Conservation (phyloP, 805 yeast species). For the Metschnikowia dekortorum region DNA sequence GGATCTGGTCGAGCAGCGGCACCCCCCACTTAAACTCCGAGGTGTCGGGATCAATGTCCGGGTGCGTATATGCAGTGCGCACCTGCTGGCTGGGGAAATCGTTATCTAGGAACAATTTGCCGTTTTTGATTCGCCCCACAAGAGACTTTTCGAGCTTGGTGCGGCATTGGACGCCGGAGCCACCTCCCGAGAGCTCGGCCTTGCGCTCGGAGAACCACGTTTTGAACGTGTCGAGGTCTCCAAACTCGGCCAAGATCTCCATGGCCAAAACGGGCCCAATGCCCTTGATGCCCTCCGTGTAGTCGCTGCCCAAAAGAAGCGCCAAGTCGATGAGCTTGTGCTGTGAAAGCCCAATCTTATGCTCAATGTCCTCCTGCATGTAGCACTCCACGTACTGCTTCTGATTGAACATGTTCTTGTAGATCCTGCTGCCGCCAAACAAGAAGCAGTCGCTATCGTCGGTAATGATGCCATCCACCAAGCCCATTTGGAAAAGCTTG, state of each 20-base stretch:
- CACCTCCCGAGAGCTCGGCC: conserved; percentile 22
- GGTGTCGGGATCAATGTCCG: conserved; percentile 80
- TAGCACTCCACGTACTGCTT: conserved; percentile 89
- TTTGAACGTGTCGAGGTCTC: conserved; percentile 38
- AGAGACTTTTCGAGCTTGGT: conserved; percentile 52
- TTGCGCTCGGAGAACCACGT: conserved; percentile 56
- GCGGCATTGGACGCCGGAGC: conserved; percentile 25
- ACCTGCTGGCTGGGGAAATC: conserved; percentile 70
- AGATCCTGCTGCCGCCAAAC: conserved; percentile 82
- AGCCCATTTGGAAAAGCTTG: conserved; percentile 54
- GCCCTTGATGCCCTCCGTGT: conserved; percentile 88
- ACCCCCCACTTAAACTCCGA: conserved; percentile 85
- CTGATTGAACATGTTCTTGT: conserved; percentile 92
- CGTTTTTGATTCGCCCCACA: conserved; percentile 48
- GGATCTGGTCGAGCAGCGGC: conserved; percentile 76
- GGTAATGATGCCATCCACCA: conserved; percentile 93
- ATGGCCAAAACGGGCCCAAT: conserved; percentile 91
- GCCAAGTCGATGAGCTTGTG: conserved; percentile 74
- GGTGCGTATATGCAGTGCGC: conserved; percentile 66
- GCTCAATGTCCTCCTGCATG: conserved; percentile 50
- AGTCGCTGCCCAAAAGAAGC: conserved; percentile 85
- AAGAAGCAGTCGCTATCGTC: conserved; percentile 96
- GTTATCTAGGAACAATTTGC: conserved; percentile 52
- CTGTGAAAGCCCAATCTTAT: conserved; percentile 62
- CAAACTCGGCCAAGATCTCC: conserved; percentile 87